Evolutionary conservation across 2,329 filamentous ascomycete species (phyloP).

Genomic region (Trichophyton equinum): DNA sequence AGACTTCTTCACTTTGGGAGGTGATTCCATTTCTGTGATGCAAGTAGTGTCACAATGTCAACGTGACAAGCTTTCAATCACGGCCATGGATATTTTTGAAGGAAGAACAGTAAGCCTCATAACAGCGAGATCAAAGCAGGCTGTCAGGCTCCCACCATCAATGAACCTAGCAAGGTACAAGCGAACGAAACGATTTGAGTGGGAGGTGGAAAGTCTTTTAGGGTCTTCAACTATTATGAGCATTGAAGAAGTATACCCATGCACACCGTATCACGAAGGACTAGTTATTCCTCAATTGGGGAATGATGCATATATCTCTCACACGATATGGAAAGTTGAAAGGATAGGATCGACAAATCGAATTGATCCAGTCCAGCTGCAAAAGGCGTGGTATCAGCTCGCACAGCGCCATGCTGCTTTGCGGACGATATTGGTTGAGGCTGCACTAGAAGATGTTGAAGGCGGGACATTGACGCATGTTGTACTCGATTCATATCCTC

Average conservation of each 20-base stretch:
- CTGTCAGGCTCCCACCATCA: background rate
- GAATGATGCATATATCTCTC: background rate
- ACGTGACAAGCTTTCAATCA: constrained; percentile 6
- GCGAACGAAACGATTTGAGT: background rate
- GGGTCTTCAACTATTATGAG: background rate
- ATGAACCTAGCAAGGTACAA: background rate
- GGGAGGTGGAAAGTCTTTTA: background rate
- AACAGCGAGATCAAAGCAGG: background rate
- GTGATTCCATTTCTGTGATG: constrained; percentile 31
- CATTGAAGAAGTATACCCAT: constrained; percentile 10
- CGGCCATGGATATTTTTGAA: constrained; percentile 8
- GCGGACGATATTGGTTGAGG: constrained; percentile 1
- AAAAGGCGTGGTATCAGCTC: constrained; percentile 3
- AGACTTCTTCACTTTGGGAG: constrained; percentile 16
- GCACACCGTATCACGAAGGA: constrained; percentile 8
- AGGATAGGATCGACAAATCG: background rate
- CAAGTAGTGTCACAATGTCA: constrained; percentile 15
- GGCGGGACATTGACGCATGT: background rate
- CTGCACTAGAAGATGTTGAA: background rate
- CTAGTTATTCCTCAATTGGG: constrained; percentile 5
- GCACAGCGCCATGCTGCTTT: constrained; percentile 4
- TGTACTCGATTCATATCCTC: background rate
- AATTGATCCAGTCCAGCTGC: constrained; percentile 3
- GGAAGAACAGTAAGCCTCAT: constrained; percentile 5
- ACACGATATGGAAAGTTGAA: constrained; percentile 10